A percentile compares a stretch with the other conserved stretches of the same genome.
Conservation (phyloP, 2,329 filamentous ascomycete species). For the Stemphylium vesicarium region DNA sequence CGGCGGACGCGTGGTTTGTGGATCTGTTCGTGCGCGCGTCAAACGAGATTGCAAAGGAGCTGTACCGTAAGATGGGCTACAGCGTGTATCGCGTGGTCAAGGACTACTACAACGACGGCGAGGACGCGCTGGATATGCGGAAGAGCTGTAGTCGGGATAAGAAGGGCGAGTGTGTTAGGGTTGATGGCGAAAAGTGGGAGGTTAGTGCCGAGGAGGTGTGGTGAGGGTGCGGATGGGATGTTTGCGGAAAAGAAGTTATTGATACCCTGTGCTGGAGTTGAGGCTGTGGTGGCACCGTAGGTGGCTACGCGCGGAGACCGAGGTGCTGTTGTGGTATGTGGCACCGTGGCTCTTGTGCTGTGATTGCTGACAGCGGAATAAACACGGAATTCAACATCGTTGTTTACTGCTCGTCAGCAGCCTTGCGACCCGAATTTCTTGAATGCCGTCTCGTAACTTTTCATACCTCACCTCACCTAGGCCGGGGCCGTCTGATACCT, state of each 20-base stretch:
- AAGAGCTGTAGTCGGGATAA: slow-evolving; percentile 86
- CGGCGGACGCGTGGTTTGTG: slow-evolving; percentile 89
- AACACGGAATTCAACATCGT: too few relatives aligned
- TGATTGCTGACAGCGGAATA: too few relatives aligned
- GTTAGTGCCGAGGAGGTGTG: slow-evolving; percentile 88
- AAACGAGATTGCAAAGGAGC: slow-evolving; percentile 83
- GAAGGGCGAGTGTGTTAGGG: slow-evolving; percentile 75
- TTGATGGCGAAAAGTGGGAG: slow-evolving; percentile 77
- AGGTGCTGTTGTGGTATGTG: too few relatives aligned
- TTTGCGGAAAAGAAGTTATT: background rate
- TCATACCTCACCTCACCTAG: too few relatives aligned
- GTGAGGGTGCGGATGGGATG: slow-evolving; percentile 49
- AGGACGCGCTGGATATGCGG: slow-evolving; percentile 97
- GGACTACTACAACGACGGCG: slow-evolving; percentile 92
- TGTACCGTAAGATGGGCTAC: slow-evolving; percentile 91
- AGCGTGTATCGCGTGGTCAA: slow-evolving; percentile 87
- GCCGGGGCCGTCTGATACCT: too few relatives aligned
- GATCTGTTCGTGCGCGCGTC: slow-evolving; percentile 91
- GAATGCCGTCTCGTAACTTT: too few relatives aligned
- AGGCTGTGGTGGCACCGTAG: too few relatives aligned
- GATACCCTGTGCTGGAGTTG: background rate
- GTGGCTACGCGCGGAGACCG: too few relatives aligned
- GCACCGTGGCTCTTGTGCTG: too few relatives aligned
- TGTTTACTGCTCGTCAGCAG: too few relatives aligned
- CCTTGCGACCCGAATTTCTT: too few relatives aligned